Evolutionary conservation across 331 rosid genomes (phyloP).

Genomic region (Acacia concinna): DNA sequence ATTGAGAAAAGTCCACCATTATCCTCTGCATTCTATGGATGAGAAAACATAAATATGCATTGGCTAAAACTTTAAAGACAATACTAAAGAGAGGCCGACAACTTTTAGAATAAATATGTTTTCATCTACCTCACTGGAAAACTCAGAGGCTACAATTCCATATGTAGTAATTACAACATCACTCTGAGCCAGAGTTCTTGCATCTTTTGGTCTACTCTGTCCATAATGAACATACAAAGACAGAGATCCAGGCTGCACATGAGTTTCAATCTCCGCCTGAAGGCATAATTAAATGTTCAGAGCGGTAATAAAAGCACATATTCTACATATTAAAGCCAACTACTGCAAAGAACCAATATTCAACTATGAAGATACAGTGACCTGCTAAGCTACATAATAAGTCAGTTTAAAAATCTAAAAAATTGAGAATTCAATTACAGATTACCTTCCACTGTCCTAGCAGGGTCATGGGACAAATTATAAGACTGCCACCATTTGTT

Average conservation of each 20-base stretch:
- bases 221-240: slow-evolving; percentile 87
- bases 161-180: slow-evolving; percentile 89
- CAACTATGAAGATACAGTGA: slow-evolving; percentile 26
- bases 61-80: slow-evolving; percentile 17
- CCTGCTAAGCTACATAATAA: slow-evolving; percentile 14
- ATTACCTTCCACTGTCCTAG: slow-evolving; percentile 97
- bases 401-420: not conserved
- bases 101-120: slow-evolving; percentile 25
- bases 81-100: slow-evolving; percentile 24
- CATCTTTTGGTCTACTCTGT: slow-evolving; percentile 89
- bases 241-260: slow-evolving; percentile 70
- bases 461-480: slow-evolving; percentile 92
- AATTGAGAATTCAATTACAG: slow-evolving; percentile 3
- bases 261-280: slow-evolving; percentile 95
- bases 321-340: slow-evolving; percentile 10
- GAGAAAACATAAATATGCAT: slow-evolving; percentile 30
- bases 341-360: slow-evolving; percentile 20
- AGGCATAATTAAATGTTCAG: slow-evolving; percentile 39
- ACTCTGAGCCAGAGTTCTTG: slow-evolving; percentile 63
- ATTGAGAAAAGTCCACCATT: slow-evolving; percentile 82
- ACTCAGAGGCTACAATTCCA: slow-evolving; percentile 87
- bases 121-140: slow-evolving; percentile 71
- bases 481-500: slow-evolving; percentile 75
- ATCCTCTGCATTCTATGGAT: slow-evolving; percentile 65
- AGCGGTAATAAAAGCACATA: slow-evolving; percentile 1